Percentiles rank a stretch among this genome's conserved stretches.
Conservation (phyloP, 805 yeast species). For the Metschnikowia noctiluminum region DNA sequence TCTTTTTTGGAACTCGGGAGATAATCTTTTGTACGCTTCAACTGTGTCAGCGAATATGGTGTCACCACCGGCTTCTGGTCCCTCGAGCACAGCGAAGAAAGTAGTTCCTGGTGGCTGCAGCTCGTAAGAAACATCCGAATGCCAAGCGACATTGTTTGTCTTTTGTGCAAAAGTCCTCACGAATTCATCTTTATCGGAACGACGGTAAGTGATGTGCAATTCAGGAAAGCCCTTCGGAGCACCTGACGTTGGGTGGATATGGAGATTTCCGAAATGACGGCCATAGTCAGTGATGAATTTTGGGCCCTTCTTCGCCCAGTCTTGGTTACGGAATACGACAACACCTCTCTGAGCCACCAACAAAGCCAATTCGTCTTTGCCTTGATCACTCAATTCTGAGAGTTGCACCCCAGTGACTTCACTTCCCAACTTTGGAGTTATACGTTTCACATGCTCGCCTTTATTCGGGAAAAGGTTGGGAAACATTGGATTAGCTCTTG, state of each 20-base stretch:
- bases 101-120: conserved; percentile 35
- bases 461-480: conserved; percentile 21
- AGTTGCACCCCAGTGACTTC: conserved; percentile 30
- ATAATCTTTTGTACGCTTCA: conserved; percentile 36
- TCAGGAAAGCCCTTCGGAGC: conserved; percentile 33
- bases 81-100: conserved; percentile 33
- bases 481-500: conserved; percentile 22
- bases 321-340: conserved; percentile 32
- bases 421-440: conserved; percentile 34
- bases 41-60: conserved; percentile 36
- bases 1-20: conserved; percentile 33
- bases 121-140: conserved; percentile 36
- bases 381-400: conserved; percentile 23
- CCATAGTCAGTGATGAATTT: conserved; percentile 30
- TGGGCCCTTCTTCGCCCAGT: conserved; percentile 25
- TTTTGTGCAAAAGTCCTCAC: conserved; percentile 26
- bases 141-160: conserved; percentile 34
- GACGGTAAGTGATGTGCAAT: conserved; percentile 33
- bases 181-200: conserved; percentile 28
- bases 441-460: conserved; percentile 16
- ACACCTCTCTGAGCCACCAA: conserved; percentile 35
- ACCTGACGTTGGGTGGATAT: conserved; percentile 46
- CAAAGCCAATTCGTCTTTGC: conserved; percentile 32
- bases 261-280: conserved; percentile 37
- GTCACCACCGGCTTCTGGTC: conserved; percentile 39